These are phyloP conservation scores for Epichloe sp. DNA, from an alignment of 2,329 filamentous ascomycete genomes.

Conservation along the genomic window DNA sequence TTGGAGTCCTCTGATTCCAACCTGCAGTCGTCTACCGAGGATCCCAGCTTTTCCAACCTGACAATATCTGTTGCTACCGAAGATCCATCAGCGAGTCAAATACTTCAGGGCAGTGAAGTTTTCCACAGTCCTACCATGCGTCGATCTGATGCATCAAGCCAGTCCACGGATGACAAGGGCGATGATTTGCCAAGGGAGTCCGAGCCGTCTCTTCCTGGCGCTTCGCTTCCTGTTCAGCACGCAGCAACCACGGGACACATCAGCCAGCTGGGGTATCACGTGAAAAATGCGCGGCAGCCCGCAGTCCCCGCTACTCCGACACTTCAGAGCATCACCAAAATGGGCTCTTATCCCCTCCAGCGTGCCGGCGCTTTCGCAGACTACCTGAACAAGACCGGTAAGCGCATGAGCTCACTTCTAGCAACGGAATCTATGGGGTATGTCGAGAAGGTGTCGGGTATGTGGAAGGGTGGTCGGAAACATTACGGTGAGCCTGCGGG, in stretches of 20 bases:
- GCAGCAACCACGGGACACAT: conserved; percentile 28
- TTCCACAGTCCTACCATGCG: conserved; percentile 68
- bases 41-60: conserved; percentile 58
- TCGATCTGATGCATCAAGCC: conserved; percentile 30
- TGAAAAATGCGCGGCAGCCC: conserved; percentile 8
- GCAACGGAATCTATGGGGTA: conserved; percentile 93
- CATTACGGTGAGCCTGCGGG: conserved; percentile 62
- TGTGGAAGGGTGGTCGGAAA: conserved; percentile 84
- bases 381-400: conserved; percentile 66
- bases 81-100: conserved; percentile 82
- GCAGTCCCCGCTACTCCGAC: conserved; percentile 25
- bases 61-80: conserved; percentile 54
- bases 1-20: conserved; percentile 62
- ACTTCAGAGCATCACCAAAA: conserved; percentile 40
- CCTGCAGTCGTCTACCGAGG: conserved; percentile 57
- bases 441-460: conserved; percentile 90
- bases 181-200: conserved; percentile 7
- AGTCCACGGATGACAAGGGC: conserved; percentile 11
- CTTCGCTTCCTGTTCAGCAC: conserved; percentile 9
- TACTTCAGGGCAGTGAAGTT: conserved; percentile 73
- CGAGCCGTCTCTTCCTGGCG: conserved; percentile 5
- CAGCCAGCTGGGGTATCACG: conserved; percentile 16
- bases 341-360: conserved; percentile 67
- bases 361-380: conserved; percentile 69
- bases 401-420: conserved; percentile 68